These are phyloP conservation scores for Neurospora pannonica DNA, from an alignment of 495 filamentous ascomycete species.

Conservation along the genomic window DNA sequence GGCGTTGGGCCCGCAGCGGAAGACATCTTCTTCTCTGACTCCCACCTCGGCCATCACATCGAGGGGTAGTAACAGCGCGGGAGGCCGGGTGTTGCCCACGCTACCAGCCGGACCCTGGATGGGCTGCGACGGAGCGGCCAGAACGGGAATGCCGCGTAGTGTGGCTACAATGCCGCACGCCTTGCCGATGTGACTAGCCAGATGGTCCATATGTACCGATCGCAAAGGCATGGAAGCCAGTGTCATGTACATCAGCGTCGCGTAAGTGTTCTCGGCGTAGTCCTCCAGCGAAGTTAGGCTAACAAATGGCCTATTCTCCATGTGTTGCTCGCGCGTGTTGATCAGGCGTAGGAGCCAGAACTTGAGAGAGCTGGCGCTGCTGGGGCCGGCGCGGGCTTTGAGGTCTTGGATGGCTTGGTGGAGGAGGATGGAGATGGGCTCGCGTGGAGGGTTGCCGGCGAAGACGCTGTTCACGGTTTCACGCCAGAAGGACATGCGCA, in stretches of 20 bases:
- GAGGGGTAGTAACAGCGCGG: conserved; percentile 59
- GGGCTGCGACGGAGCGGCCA: conserved; percentile 67
- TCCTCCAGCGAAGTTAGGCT: conserved; percentile 65
- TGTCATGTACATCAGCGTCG: conserved; percentile 83
- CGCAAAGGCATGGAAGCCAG: conserved; percentile 65
- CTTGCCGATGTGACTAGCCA: conserved; percentile 91
- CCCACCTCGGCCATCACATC: conserved; percentile 79
- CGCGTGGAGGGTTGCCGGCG: conserved; percentile 64
- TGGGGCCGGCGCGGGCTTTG: conserved; percentile 35
- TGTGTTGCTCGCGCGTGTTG: conserved; percentile 66
- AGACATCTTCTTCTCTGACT: conserved; percentile 79
- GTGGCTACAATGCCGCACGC: conserved; percentile 79
- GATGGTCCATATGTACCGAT: conserved; percentile 79
- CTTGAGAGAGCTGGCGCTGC: conserved; percentile 54
- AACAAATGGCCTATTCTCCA: conserved; percentile 74
- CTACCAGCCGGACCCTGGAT: conserved; percentile 29
- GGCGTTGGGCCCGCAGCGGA: conserved; percentile 67
- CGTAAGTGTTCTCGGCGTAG: conserved; percentile 91
- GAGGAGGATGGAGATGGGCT: conserved; percentile 83
- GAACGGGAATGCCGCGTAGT: conserved; percentile 69
- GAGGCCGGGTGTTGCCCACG: conserved; percentile 27
- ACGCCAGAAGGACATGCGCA: conserved; percentile 93
- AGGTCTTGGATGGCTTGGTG: conserved; percentile 58
- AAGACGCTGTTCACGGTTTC: conserved; percentile 70
- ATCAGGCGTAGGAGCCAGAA: conserved; percentile 77